A percentile compares a stretch with the other conserved stretches of the same genome.
Conservation (phyloP, 2,329 filamentous ascomycete genomes). For the Chlorencoelia australis region DNA sequence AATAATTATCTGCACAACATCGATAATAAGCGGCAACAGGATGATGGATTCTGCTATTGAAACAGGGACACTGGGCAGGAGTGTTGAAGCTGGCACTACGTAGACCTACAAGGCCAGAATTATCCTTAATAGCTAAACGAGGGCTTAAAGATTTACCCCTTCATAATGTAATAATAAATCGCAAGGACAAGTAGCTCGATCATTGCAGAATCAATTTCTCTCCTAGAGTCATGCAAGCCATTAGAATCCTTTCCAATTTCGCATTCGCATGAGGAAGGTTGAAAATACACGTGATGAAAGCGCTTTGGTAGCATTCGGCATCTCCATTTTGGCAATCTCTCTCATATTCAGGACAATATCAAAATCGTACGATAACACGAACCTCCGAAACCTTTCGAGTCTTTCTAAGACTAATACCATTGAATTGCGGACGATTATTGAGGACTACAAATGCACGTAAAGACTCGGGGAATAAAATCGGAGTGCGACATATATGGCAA, state of each 20-base stretch:
- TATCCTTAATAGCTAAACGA: too few relatives aligned
- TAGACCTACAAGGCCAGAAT: constrained; percentile 5
- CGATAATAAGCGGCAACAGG: constrained; percentile 77
- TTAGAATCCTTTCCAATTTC: too few relatives aligned
- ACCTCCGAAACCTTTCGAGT: constrained; percentile 12
- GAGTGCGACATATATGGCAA: constrained; percentile 14
- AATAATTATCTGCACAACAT: constrained; percentile 87
- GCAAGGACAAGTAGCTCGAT: too few relatives aligned
- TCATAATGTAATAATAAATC: too few relatives aligned
- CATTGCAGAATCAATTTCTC: too few relatives aligned
- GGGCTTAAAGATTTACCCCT: too few relatives aligned
- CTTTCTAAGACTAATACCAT: constrained; percentile 3
- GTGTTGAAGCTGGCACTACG: constrained; percentile 7
- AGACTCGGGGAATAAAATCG: constrained; percentile 2
- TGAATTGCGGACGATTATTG: constrained; percentile 1
- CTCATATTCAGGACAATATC: too few relatives aligned
- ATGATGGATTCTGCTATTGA: constrained; percentile 84
- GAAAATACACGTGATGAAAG: too few relatives aligned
- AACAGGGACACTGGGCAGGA: constrained; percentile 32
- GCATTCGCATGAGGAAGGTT: too few relatives aligned
- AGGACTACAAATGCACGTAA: constrained; percentile 1
- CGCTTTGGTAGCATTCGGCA: too few relatives aligned
- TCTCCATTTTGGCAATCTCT: too few relatives aligned
- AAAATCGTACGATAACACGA: constrained; percentile 20
- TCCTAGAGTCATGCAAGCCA: too few relatives aligned